phyloP scores from a whole-genome alignment of 139 green algal species.

The Gonium pectorale region DNA sequence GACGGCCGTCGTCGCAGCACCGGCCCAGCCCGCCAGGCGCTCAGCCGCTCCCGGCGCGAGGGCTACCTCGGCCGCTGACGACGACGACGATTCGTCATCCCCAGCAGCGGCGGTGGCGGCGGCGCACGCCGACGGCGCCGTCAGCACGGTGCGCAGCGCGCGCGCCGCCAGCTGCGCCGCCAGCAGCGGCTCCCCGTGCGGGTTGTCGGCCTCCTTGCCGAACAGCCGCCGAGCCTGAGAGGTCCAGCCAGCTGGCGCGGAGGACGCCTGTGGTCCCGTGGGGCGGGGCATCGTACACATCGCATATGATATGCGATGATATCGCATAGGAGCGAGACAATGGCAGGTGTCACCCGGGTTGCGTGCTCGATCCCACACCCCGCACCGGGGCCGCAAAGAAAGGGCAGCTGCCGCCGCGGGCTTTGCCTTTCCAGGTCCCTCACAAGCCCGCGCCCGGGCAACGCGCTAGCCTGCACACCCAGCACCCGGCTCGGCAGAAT shows the following conservation, averaged over 20 bases:
- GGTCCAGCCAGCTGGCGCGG: not conserved
- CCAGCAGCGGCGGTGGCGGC: not conserved
- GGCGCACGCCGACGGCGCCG: not conserved
- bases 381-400: too few species aligned
- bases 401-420: too few species aligned
- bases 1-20: not conserved
- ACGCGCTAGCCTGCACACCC: too few species aligned
- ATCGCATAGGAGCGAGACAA: too few species aligned
- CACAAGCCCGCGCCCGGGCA: too few species aligned
- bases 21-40: not conserved
- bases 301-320: too few species aligned
- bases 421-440: too few species aligned
- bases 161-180: constrained; percentile 73
- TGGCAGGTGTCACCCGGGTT: too few species aligned
- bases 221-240: constrained; percentile 72
- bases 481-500: too few species aligned
- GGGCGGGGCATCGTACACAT: too few species aligned
- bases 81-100: not conserved
- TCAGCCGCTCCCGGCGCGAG: not conserved
- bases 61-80: not conserved
- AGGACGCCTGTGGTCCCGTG: not conserved
- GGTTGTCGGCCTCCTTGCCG: constrained; percentile 89
- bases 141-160: constrained; percentile 20
- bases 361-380: too few species aligned
- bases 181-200: constrained; percentile 85